These are phyloP conservation scores for Ammopiptanthus mongolicus DNA, from an alignment of 306 rosid species.

Conservation along the genomic window DNA sequence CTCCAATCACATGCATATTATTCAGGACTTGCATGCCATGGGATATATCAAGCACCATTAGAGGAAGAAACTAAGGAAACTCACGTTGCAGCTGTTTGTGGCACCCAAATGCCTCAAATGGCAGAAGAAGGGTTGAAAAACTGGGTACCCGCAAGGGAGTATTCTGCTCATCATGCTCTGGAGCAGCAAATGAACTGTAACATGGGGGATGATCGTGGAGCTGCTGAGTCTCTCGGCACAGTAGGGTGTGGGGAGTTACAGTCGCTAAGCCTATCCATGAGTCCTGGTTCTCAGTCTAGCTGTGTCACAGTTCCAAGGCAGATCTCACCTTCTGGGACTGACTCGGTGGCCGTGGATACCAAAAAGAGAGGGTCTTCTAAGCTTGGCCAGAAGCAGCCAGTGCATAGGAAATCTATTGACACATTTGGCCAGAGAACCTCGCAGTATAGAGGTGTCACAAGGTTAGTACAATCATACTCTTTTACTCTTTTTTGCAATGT, in stretches of 20 bases:
- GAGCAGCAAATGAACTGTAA: conserved; percentile 44
- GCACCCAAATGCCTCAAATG: conserved; percentile 37
- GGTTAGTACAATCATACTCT: conserved; percentile 30
- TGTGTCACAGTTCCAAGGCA: conserved; percentile 71
- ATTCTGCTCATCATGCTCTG: conserved; percentile 29
- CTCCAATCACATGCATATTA: conserved; percentile 45
- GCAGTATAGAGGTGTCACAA: conserved; percentile 93
- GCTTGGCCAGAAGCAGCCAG: conserved; percentile 68
- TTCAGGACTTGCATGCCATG: conserved; percentile 46
- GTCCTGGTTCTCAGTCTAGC: conserved; percentile 97
- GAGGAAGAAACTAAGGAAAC: conserved; percentile 42
- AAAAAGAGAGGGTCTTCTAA: conserved; percentile 73
- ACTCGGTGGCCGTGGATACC: conserved; percentile 42
- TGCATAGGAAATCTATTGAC: conserved; percentile 89
- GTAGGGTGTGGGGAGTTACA: conserved; percentile 66
- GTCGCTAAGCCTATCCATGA: conserved; percentile 72
- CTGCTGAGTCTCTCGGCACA: conserved; percentile 37
- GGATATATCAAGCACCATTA: conserved; percentile 39
- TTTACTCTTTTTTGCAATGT: background rate
- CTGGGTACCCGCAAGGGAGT: conserved; percentile 47
- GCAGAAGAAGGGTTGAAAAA: conserved; percentile 32
- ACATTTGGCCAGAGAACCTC: conserved; percentile 98
- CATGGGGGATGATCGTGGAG: conserved; percentile 30
- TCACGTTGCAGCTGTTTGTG: conserved; percentile 29
- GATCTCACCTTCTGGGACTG: conserved; percentile 59